Evolutionary conservation across 2,329 filamentous ascomycete species (phyloP).

Genomic region (Alternaria gaisen): DNA sequence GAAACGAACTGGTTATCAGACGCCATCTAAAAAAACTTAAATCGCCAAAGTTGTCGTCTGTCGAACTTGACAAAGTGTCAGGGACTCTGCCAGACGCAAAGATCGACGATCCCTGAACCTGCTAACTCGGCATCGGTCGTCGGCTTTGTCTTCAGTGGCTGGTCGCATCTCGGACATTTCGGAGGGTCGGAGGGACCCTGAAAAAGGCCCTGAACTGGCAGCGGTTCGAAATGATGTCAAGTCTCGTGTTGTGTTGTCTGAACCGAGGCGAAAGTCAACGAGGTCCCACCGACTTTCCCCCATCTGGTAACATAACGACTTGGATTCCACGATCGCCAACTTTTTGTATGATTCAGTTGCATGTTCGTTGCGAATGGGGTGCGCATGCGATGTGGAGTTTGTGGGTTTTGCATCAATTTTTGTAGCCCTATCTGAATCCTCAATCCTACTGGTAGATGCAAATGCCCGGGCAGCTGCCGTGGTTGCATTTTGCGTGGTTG

Average conservation of each 20-base stretch:
- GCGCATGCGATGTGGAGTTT: neutral
- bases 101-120: neutral
- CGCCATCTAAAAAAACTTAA: neutral
- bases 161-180: neutral
- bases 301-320: neutral
- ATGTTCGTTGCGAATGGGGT: neutral
- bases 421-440: neutral
- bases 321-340: constrained; percentile 3
- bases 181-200: neutral
- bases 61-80: neutral
- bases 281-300: constrained; percentile 3
- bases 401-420: neutral
- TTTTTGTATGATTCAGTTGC: neutral
- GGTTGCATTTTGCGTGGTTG: neutral
- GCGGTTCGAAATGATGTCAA: constrained; percentile 3
- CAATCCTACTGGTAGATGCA: neutral
- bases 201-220: neutral
- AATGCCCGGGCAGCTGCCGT: neutral
- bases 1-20: neutral
- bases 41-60: neutral
- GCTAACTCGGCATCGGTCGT: neutral
- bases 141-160: neutral
- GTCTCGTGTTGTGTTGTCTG: neutral
- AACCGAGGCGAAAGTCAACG: constrained; percentile 5
- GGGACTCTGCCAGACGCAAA: neutral